Evolutionary conservation across 139 green algal genomes (phyloP), one percentile per base, ranked within the genome.

Genomic region (Zygnema cylindricum): DNA sequence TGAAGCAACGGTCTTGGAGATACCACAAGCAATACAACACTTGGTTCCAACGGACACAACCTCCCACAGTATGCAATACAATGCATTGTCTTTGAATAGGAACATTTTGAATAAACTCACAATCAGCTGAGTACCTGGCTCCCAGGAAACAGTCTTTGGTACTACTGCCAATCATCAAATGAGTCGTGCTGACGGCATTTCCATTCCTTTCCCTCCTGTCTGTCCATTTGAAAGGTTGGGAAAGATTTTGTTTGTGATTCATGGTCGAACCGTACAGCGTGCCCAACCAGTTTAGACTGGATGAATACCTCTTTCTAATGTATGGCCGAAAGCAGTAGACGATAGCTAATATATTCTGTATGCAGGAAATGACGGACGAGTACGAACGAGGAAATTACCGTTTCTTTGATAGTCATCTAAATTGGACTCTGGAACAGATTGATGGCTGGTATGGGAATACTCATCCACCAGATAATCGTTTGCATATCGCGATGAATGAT

Each of bases 1-100:
- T 99, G 7, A 98, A 99, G 93, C 90, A 95, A 32, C 95, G 98
- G 92, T 94, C 92, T 0, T 99, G 97, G 97, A 93, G 96, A 25
- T 99, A 96, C 92, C 96, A 99, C 95, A 98, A 96, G 88, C 92
- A 96, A 86, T 95, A 98, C 89, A 93, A 95, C 76, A 95, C 96
- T 1, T 99, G 95, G 95, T 98, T 98, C 89, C 93, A 96, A 86
- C 93, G 96, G 75, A 95, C 98, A 96, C 95, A 76, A 95, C 98
- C 89, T 95, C 83, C 57, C 0, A 43, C 49, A 0, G 69, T 88
- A 84, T 55, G 69, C 55, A 35, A 25, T 22, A 39, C 81, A 69
- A 36, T 69, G 39, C 54, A 39, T 23, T 73, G 39, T 43, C 77
- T 84, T 71, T 3, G 43, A 42, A 71, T 75, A 71, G 36, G 69